A percentile compares a stretch with the other conserved stretches of the same genome.
Evolutionary conservation across 2,329 filamentous ascomycete species (phyloP).

Genomic region (Colletotrichum theobromicola): DNA sequence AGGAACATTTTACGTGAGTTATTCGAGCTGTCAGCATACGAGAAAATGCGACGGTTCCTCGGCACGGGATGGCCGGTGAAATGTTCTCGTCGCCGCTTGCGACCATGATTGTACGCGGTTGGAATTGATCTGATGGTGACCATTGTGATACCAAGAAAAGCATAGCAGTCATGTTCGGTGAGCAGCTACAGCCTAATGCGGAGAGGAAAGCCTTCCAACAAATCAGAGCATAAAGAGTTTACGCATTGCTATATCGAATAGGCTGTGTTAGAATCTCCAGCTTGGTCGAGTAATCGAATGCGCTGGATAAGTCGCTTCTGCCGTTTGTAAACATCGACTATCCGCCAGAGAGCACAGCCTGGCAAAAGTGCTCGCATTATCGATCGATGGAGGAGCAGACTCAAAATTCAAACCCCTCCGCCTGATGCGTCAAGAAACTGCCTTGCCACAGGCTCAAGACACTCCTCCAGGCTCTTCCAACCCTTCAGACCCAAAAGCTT

Average conservation of each 20-base stretch:
- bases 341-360: neutral
- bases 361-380: neutral
- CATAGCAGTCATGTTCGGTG: neutral
- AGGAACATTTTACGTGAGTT: neutral
- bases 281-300: too few relatives aligned
- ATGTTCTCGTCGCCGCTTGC: neutral
- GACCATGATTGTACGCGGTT: neutral
- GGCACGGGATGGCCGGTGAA: neutral
- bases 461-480: neutral
- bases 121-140: neutral
- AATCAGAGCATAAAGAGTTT: neutral
- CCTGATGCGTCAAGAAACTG: neutral
- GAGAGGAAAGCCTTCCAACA: neutral
- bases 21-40: neutral
- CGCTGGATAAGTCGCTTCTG: too few relatives aligned
- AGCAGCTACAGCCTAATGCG: accelerated
- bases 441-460: neutral
- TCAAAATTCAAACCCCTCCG: accelerated
- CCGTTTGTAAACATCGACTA: too few relatives aligned
- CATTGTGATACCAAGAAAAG: neutral
- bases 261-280: too few relatives aligned
- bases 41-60: neutral
- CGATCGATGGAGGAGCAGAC: neutral
- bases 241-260: neutral
- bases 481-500: neutral